Conservation (phyloP, 768 basidiomycete species). For the Rhodocollybia butyracea region DNA sequence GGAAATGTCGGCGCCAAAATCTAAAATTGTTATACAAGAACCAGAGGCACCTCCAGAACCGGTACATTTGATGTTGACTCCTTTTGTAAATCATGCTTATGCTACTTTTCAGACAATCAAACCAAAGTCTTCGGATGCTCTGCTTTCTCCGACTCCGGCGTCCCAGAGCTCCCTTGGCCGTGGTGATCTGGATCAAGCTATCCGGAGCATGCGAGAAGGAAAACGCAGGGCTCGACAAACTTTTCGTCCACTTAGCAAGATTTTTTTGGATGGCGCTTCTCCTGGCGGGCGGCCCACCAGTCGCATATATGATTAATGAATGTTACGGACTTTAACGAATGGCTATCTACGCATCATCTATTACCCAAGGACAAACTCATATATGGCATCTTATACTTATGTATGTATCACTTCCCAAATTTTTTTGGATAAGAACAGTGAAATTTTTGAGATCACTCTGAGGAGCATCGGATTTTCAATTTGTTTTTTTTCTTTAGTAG, state of each 20-base stretch:
- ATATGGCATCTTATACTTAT: neutral
- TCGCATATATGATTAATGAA: slow-evolving; percentile 26
- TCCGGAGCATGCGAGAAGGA: slow-evolving; percentile 75
- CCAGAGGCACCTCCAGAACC: slow-evolving; percentile 18
- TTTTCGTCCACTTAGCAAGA: slow-evolving; percentile 66
- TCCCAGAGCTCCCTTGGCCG: slow-evolving; percentile 51
- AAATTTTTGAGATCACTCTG: no score
- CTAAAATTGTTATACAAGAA: slow-evolving; percentile 19
- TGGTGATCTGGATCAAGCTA: slow-evolving; percentile 81
- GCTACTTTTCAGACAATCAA: slow-evolving; percentile 40
- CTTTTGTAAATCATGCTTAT: neutral
- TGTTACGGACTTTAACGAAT: neutral
- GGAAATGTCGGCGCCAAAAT: slow-evolving; percentile 20
- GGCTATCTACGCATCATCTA: neutral
- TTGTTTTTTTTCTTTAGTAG: no score
- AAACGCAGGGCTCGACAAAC: slow-evolving; percentile 46
- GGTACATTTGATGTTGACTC: slow-evolving; percentile 13
- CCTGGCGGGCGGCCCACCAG: slow-evolving; percentile 26
- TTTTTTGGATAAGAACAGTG: neutral
- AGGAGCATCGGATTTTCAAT: no score
- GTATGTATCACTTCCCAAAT: neutral
- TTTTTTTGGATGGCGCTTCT: slow-evolving; percentile 66
- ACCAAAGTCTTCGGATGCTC: slow-evolving; percentile 21
- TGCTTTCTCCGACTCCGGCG: slow-evolving; percentile 24
- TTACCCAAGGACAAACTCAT: neutral